These are phyloP conservation scores for Cryomyces minteri DNA, from an alignment of 495 filamentous ascomycete species.

Conservation along the genomic window DNA sequence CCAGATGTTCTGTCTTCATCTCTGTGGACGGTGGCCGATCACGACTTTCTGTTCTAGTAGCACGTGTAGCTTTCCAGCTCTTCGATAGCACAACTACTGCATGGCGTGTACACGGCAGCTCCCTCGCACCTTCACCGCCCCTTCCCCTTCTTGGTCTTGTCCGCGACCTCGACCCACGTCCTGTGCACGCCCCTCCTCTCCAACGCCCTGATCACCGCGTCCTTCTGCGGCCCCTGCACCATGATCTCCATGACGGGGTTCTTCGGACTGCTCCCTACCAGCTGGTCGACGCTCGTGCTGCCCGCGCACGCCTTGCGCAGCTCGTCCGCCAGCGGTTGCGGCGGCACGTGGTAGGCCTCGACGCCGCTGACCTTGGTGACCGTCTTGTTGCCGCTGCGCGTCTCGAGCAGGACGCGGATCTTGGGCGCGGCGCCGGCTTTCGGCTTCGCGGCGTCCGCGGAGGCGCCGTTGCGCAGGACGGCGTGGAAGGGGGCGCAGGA, in stretches of 20 bases:
- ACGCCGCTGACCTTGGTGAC: conserved; percentile 45
- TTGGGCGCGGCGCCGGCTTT: conserved; percentile 44
- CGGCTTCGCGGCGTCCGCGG: conserved; percentile 33
- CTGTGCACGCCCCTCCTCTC: conserved; percentile 41
- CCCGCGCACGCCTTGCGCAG: conserved; percentile 54
- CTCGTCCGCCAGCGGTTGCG: conserved; percentile 45
- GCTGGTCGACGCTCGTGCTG: conserved; percentile 44
- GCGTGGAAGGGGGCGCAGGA: conserved; percentile 33
- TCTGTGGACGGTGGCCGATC: too few species aligned
- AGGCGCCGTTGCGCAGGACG: conserved; percentile 36
- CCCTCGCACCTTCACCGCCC: conserved; percentile 4
- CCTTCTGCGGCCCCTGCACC: conserved; percentile 50
- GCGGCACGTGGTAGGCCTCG: conserved; percentile 43
- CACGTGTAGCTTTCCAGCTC: too few species aligned
- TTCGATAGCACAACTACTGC: too few species aligned
- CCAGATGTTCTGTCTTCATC: too few species aligned
- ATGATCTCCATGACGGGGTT: conserved; percentile 51
- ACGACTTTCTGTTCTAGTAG: too few species aligned
- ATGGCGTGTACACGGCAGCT: too few species aligned
- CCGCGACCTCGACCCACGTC: conserved; percentile 43
- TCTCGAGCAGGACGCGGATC: conserved; percentile 39
- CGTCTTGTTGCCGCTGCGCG: conserved; percentile 48
- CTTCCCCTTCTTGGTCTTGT: conserved; percentile 60
- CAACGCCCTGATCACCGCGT: conserved; percentile 40
- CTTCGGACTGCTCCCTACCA: conserved; percentile 38